Evolutionary conservation across 1,284 basidiomycete genomes (phyloP).

Genomic region (Coniferiporia weirii): DNA sequence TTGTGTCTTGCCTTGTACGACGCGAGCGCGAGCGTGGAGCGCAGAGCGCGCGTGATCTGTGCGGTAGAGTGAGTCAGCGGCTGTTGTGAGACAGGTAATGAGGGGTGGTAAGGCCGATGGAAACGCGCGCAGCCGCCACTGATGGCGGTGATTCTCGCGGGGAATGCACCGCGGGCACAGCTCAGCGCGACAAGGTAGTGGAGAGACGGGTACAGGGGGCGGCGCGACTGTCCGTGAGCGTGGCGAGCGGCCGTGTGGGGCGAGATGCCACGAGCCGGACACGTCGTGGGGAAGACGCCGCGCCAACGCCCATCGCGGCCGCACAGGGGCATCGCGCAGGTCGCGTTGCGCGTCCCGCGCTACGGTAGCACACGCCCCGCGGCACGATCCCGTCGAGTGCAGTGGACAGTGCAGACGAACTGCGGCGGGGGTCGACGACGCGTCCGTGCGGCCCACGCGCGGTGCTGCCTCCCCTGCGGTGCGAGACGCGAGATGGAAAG

Average conservation of each 20-base stretch:
- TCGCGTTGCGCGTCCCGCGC: neutral
- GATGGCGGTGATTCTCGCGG: slow-evolving; percentile 3
- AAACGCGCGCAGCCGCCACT: slow-evolving; percentile 7
- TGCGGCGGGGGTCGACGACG: slow-evolving; percentile 6
- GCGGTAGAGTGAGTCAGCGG: slow-evolving; percentile 23
- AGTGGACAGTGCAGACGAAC: neutral
- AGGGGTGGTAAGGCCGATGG: slow-evolving; percentile 6
- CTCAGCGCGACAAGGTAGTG: neutral
- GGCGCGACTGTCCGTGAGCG: neutral
- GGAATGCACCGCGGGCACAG: neutral
- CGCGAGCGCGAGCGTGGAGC: slow-evolving; percentile 71
- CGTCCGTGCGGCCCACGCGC: slow-evolving; percentile 12
- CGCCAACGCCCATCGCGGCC: slow-evolving; percentile 7
- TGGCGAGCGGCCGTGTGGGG: neutral
- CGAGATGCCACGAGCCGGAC: neutral
- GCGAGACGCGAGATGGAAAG: slow-evolving; percentile 40
- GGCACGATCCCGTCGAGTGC: neutral
- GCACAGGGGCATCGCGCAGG: slow-evolving; percentile 1
- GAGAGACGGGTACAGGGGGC: neutral
- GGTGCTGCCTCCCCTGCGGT: slow-evolving; percentile 1
- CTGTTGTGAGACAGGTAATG: slow-evolving; percentile 9
- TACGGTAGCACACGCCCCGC: neutral
- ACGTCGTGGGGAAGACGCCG: neutral
- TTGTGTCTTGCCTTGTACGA: slow-evolving; percentile 76
- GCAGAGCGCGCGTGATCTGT: slow-evolving; percentile 70